A percentile compares a stretch with the other conserved stretches of the same genome.
Evolutionary conservation across 805 yeast genomes (phyloP).

Genomic region (Starmerella riodocensis): DNA sequence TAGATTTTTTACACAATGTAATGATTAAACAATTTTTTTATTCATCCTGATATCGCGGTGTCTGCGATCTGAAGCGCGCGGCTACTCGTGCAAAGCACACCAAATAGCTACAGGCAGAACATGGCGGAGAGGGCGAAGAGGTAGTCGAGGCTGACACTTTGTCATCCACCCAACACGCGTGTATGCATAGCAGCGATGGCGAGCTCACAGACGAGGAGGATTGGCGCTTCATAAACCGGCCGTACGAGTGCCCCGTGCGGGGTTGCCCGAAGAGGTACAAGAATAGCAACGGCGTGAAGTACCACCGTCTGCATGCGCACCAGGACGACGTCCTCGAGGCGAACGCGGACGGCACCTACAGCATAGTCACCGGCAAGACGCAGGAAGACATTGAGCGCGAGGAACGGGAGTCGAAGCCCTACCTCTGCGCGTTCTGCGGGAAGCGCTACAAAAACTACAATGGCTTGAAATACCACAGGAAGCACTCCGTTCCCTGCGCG

Average conservation of each 20-base stretch:
- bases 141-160: too few relatives aligned
- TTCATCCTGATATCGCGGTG: neutral
- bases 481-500: constrained; percentile 46
- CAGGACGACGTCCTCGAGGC: constrained; percentile 81
- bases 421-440: constrained; percentile 94
- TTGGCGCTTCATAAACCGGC: constrained; percentile 43
- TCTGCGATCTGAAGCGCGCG: neutral
- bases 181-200: constrained; percentile 9
- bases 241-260: constrained; percentile 91
- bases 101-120: too few relatives aligned
- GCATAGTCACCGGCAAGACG: constrained; percentile 79
- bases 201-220: constrained; percentile 19
- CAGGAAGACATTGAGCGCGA: constrained; percentile 41
- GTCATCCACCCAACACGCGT: too few relatives aligned
- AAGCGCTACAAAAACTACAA: constrained; percentile 89
- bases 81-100: too few relatives aligned
- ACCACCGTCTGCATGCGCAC: constrained; percentile 90
- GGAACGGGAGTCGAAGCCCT: constrained; percentile 47
- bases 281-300: constrained; percentile 91
- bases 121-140: too few relatives aligned
- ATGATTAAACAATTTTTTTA: neutral
- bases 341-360: constrained; percentile 83
- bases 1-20: neutral
- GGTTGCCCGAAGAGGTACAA: constrained; percentile 95
- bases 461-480: constrained; percentile 91